phyloP scores from a whole-genome alignment of 208 protist genomes.

The Porcisia hertigi region DNA sequence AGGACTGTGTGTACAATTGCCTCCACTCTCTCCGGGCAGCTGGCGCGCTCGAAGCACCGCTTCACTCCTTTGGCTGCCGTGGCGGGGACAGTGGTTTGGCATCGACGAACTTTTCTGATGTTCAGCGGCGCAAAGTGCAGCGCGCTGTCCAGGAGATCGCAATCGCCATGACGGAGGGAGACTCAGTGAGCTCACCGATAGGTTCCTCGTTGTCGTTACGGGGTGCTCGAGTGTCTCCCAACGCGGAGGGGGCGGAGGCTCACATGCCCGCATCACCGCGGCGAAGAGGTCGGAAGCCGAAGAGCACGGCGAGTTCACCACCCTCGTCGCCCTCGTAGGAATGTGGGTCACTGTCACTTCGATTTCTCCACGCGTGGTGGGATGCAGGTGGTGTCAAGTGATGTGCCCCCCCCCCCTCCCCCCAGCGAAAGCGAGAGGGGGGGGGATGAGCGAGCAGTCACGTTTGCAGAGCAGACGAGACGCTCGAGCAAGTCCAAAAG shows the following conservation, averaged over 20 bases:
- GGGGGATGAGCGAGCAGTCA: too few species aligned
- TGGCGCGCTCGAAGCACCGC: conserved; percentile 3
- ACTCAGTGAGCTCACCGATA: neutral
- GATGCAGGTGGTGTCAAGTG: neutral
- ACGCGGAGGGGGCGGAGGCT: neutral
- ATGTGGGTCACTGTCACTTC: too few species aligned
- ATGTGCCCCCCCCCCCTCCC: too few species aligned
- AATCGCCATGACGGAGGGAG: neutral
- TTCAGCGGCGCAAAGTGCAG: conserved; percentile 3
- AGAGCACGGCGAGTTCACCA: too few species aligned
- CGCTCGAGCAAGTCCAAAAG: neutral
- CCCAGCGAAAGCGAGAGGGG: neutral
- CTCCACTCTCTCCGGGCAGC: conserved; percentile 19
- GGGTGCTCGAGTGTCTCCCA: neutral
- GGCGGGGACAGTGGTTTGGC: neutral
- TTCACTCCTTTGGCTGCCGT: neutral
- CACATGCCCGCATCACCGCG: neutral
- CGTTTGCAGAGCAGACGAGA: neutral
- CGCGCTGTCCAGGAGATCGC: conserved; percentile 2
- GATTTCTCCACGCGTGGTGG: too few species aligned
- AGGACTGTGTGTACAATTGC: conserved; percentile 17
- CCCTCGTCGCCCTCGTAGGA: neutral
- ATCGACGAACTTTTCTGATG: neutral
- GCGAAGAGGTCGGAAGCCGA: neutral
- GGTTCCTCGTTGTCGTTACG: neutral